phyloP scores from a whole-genome alignment of 2,329 filamentous ascomycete species.

The Calonectria pteridis region DNA sequence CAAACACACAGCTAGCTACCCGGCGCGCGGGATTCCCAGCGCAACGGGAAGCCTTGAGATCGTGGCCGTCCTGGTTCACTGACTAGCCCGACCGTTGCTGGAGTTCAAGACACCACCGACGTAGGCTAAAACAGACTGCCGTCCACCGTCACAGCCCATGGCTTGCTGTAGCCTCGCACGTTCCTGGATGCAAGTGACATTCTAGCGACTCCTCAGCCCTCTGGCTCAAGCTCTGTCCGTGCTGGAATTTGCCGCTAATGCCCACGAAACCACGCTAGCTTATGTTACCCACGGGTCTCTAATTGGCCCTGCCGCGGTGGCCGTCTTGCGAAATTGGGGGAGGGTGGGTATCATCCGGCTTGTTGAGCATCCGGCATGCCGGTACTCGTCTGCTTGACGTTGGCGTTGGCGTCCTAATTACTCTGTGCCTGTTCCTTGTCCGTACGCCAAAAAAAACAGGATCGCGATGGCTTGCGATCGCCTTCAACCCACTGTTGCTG shows the following conservation, averaged over 20 bases:
- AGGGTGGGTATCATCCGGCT: slow-evolving; percentile 43
- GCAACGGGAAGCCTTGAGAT: slow-evolving; percentile 43
- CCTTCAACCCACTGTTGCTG: slow-evolving; percentile 1
- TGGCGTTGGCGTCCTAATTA: slow-evolving; percentile 23
- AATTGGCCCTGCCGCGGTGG: slow-evolving; percentile 24
- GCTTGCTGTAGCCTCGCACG: slow-evolving; percentile 48
- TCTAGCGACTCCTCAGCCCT: slow-evolving; percentile 43
- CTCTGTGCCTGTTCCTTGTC: slow-evolving; percentile 28
- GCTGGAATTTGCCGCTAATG: slow-evolving; percentile 37
- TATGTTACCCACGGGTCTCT: slow-evolving; percentile 25
- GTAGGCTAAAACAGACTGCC: slow-evolving; percentile 43
- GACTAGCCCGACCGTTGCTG: slow-evolving; percentile 40
- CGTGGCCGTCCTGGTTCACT: slow-evolving; percentile 40
- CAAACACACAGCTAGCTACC: slow-evolving; percentile 31
- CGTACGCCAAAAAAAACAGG: slow-evolving; percentile 8
- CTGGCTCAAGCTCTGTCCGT: slow-evolving; percentile 33
- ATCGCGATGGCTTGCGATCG: slow-evolving; percentile 21
- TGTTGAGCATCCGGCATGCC: slow-evolving; percentile 45
- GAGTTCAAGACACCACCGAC: slow-evolving; percentile 43
- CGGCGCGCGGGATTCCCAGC: slow-evolving; percentile 45
- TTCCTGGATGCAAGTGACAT: slow-evolving; percentile 48
- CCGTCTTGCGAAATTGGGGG: slow-evolving; percentile 32
- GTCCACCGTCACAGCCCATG: slow-evolving; percentile 43
- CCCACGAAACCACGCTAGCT: slow-evolving; percentile 36
- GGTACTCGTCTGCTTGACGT: slow-evolving; percentile 36